A percentile compares a stretch with the other conserved stretches of the same genome.
Evolutionary conservation across 139 green algal species (phyloP).

Genomic region (Chlorella sp.): DNA sequence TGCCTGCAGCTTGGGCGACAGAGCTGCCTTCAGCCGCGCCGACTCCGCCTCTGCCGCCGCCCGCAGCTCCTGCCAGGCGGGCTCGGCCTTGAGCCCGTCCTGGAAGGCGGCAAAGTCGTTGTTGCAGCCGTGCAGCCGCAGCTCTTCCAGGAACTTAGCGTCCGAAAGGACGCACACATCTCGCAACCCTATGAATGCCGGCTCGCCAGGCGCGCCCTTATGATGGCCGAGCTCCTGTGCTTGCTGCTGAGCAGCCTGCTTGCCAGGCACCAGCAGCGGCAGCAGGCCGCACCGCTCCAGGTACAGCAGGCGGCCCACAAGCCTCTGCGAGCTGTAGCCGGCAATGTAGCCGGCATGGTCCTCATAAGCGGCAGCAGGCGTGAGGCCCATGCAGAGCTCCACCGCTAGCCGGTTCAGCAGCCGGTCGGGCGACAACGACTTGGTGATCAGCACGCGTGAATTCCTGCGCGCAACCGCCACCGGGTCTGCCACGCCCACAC

Average conservation of each 20-base stretch:
- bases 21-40: too few species aligned
- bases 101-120: too few species aligned
- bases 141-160: neutral
- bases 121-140: too few species aligned
- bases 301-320: conserved; percentile 11
- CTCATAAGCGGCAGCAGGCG: neutral
- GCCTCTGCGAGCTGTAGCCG: neutral
- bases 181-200: neutral
- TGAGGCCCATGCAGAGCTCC: neutral
- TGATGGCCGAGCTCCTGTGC: neutral
- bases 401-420: conserved; percentile 9
- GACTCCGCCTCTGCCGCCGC: too few species aligned
- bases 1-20: too few species aligned
- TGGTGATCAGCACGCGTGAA: neutral
- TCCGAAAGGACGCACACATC: neutral
- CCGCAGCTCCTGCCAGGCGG: neutral
- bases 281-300: conserved; percentile 8
- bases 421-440: neutral
- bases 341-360: neutral
- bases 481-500: too few species aligned
- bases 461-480: neutral
- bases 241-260: neutral
- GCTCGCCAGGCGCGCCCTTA: neutral
- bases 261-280: neutral
- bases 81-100: too few species aligned